A percentile compares a stretch with the other conserved stretches of the same genome.
Conservation (phyloP, 2,329 filamentous ascomycete species). For the Cladosporium sp. region DNA sequence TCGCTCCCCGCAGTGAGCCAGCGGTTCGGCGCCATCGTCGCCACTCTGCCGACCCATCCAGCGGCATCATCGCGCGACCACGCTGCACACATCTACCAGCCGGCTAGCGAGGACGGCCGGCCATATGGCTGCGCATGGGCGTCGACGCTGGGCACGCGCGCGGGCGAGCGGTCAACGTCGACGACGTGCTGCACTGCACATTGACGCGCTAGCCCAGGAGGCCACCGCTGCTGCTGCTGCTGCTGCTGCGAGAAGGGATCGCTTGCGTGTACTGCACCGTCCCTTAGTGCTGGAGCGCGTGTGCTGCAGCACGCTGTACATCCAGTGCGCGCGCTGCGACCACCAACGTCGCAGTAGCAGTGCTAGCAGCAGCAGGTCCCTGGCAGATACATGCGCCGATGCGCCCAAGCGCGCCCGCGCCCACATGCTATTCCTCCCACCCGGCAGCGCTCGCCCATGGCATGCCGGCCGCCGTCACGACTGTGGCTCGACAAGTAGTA, state of each 20-base stretch:
- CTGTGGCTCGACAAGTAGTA: neutral
- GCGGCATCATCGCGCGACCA: no score
- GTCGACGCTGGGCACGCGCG: no score
- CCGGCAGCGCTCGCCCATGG: neutral
- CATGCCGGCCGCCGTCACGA: conserved; percentile 2
- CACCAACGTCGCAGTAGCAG: neutral
- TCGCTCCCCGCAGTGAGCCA: neutral
- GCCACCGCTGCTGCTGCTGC: no score
- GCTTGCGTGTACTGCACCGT: neutral
- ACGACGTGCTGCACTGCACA: no score
- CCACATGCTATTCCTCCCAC: neutral
- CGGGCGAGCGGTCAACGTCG: neutral
- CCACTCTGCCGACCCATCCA: no score
- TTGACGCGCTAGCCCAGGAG: neutral
- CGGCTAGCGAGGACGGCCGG: neutral
- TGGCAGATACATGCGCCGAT: neutral
- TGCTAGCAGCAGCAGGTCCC: neutral
- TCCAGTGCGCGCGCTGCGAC: neutral
- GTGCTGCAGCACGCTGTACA: neutral
- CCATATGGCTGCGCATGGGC: no score
- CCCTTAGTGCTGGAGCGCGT: neutral
- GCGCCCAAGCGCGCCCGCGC: no score
- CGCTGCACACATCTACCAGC: no score
- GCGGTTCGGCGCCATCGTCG: conserved; percentile 2
- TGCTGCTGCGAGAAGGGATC: neutral